Conservation (phyloP, 352 stramenopile genomes). For the Peronospora belbahrii region DNA sequence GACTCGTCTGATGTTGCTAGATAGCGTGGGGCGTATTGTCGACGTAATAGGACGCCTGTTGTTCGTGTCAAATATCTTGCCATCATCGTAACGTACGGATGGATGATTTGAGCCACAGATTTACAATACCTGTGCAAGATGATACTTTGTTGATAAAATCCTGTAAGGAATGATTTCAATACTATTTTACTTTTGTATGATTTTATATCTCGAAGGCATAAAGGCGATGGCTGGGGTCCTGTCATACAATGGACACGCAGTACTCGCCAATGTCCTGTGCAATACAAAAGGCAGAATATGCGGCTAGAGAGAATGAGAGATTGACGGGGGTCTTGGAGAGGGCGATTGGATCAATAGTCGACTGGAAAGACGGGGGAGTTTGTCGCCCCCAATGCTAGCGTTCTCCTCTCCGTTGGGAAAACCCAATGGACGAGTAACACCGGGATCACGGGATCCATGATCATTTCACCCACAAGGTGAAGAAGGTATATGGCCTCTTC, state of each 20-base stretch:
- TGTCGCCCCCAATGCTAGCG: slow-evolving; percentile 42
- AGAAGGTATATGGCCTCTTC: slow-evolving; percentile 53
- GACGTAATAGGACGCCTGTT: slow-evolving; percentile 17
- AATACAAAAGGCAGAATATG: slow-evolving; percentile 24
- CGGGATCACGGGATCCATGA: slow-evolving; percentile 78
- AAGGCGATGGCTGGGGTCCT: slow-evolving; percentile 15
- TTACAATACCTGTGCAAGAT: slow-evolving; percentile 4
- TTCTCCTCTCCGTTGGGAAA: slow-evolving; percentile 17
- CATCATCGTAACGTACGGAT: slow-evolving; percentile 13
- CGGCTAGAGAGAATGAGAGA: slow-evolving; percentile 10
- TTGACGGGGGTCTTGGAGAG: slow-evolving; percentile 17
- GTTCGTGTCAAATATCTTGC: slow-evolving; percentile 25
- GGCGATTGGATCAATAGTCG: slow-evolving; percentile 1
- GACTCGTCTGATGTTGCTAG: slow-evolving; percentile 7
- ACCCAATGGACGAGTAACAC: slow-evolving; percentile 33
- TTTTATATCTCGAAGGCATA: too few species aligned
- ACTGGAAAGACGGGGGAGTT: slow-evolving; percentile 10
- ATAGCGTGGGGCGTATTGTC: slow-evolving; percentile 27
- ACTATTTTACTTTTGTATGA: background rate
- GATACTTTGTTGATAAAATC: background rate
- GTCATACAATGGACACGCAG: slow-evolving; percentile 9
- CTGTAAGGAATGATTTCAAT: background rate
- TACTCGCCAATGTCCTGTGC: slow-evolving; percentile 20
- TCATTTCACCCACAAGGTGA: slow-evolving; percentile 57
- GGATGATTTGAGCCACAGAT: slow-evolving; percentile 13